Conservation (phyloP, 2,329 filamentous ascomycete genomes). For the Sphaerostilbella broomeana region DNA sequence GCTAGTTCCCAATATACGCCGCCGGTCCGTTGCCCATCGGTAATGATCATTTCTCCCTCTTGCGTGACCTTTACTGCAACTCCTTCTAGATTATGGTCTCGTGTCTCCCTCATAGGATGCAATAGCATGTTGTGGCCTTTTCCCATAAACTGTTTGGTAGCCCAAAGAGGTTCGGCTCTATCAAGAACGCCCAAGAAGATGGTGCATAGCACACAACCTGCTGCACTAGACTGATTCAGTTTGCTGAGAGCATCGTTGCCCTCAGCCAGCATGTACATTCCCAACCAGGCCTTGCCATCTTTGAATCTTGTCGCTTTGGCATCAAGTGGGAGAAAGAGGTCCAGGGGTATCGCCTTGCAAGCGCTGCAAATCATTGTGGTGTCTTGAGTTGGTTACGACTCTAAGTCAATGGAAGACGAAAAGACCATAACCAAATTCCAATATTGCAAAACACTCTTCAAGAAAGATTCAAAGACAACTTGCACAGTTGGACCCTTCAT, state of each 20-base stretch:
- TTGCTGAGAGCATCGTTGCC: not conserved
- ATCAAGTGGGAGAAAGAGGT: not conserved
- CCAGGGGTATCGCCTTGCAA: not conserved
- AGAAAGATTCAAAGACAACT: no score
- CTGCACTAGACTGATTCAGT: not conserved
- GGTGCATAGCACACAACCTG: not conserved
- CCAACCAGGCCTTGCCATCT: not conserved
- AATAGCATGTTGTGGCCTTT: conserved; percentile 2
- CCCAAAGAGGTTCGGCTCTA: conserved; percentile 1
- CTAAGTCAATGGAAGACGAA: no score
- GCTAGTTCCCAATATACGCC: not conserved
- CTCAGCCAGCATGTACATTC: not conserved
- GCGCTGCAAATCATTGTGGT: not conserved
- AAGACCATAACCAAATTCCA: no score
- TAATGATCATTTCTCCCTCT: conserved; percentile 1
- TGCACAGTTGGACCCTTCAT: not conserved
- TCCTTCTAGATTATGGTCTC: not conserved
- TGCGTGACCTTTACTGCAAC: not conserved
- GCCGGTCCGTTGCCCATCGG: conserved; percentile 1
- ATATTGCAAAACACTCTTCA: no score
- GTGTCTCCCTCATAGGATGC: not conserved
- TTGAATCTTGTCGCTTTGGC: conserved; percentile 3
- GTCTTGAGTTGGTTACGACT: no score
- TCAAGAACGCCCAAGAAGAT: not conserved
- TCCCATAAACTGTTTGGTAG: not conserved